Evolutionary conservation across 306 rosid genomes (phyloP).

Genomic region (Acmispon strigosus): DNA sequence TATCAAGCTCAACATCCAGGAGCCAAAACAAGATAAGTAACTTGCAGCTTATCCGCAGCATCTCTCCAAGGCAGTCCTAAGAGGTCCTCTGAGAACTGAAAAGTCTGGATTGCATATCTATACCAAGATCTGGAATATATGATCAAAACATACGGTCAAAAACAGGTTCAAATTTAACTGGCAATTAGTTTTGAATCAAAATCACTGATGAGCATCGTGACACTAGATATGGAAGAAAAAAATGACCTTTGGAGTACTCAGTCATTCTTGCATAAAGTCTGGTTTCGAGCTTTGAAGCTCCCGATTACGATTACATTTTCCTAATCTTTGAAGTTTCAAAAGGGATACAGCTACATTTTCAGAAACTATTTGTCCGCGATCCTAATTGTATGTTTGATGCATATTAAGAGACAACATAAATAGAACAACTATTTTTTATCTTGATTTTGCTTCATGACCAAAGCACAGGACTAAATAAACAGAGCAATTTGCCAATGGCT

Average conservation of each 20-base stretch:
- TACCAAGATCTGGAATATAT: constrained; percentile 4
- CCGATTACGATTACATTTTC: not conserved
- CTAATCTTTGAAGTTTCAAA: too few relatives aligned
- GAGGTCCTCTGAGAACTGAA: not conserved
- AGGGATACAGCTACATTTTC: not conserved
- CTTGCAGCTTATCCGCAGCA: not conserved
- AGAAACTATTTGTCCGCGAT: not conserved
- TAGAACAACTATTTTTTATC: not conserved
- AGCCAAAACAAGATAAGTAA: not conserved
- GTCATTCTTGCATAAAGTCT: not conserved
- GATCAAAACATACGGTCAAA: not conserved
- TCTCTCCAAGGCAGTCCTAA: not conserved
- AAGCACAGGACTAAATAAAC: too few relatives aligned
- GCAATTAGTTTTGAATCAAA: not conserved
- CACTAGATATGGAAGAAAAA: not conserved
- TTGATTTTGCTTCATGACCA: not conserved
- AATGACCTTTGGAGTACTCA: too few relatives aligned
- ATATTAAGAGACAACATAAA: not conserved
- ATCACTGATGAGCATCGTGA: not conserved
- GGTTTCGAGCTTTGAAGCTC: not conserved
- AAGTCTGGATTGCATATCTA: not conserved
- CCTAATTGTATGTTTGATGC: not conserved
- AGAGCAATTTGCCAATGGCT: too few relatives aligned
- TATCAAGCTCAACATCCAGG: not conserved
- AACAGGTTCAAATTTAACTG: not conserved